phyloP scores from a whole-genome alignment of 2,329 filamentous ascomycete species.

The Tympanopsis confertula region DNA sequence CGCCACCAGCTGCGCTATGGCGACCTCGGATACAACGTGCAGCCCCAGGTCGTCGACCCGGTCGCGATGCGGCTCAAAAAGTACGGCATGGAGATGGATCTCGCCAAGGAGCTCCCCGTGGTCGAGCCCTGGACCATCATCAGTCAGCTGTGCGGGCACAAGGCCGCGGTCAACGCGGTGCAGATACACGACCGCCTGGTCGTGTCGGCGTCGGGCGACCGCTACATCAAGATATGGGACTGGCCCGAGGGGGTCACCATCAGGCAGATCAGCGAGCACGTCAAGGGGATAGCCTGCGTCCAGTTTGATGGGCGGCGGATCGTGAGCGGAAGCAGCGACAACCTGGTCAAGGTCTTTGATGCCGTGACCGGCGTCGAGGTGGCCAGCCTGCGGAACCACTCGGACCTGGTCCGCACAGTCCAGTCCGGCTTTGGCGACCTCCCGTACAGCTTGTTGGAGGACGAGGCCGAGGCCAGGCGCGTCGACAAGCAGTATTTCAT shows the following conservation, averaged over 20 bases:
- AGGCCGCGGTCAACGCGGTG: constrained; percentile 89
- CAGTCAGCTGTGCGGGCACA: constrained; percentile 70
- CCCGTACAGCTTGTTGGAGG: constrained; percentile 65
- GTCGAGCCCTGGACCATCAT: constrained; percentile 64
- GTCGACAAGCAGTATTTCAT: constrained; percentile 65
- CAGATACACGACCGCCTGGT: constrained; percentile 78
- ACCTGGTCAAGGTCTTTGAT: constrained; percentile 92
- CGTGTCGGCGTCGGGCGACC: constrained; percentile 88
- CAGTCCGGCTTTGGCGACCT: constrained; percentile 90
- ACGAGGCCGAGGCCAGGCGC: constrained; percentile 59
- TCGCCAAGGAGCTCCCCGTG: constrained; percentile 34
- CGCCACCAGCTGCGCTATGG: constrained; percentile 53
- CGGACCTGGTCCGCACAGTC: constrained; percentile 78
- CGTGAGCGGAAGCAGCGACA: constrained; percentile 90
- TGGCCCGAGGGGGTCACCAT: constrained; percentile 67
- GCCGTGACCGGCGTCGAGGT: constrained; percentile 76
- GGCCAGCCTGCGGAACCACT: constrained; percentile 72
- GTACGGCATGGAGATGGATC: constrained; percentile 36
- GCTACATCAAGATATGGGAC: constrained; percentile 89
- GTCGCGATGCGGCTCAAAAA: constrained; percentile 37
- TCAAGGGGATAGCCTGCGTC: constrained; percentile 93
- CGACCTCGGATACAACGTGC: constrained; percentile 39
- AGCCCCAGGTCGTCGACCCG: constrained; percentile 31
- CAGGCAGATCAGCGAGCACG: constrained; percentile 73
- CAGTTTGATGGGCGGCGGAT: constrained; percentile 91